phyloP scores from a whole-genome alignment of 2,329 filamentous ascomycete genomes.

The Fusarium sp. region DNA sequence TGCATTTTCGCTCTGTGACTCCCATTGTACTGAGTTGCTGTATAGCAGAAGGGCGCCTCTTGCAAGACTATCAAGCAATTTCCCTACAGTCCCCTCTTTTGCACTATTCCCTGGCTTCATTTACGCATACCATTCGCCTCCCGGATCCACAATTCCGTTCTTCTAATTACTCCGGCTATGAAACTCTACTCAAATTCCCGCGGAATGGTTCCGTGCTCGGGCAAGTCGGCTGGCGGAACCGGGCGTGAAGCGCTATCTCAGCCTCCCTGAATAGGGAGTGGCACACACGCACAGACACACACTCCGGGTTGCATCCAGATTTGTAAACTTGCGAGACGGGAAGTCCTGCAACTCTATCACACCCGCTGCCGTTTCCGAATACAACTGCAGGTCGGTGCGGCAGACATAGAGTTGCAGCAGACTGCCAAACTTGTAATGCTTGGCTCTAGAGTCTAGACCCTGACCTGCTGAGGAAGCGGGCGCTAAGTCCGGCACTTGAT shows the following conservation, averaged over 20 bases:
- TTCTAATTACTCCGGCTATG: background rate
- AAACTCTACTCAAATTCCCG: accelerated
- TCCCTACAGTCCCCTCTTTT: background rate
- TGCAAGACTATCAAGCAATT: background rate
- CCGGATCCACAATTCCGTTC: accelerated
- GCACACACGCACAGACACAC: background rate
- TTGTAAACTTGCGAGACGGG: background rate
- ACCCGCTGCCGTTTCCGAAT: background rate
- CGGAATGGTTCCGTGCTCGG: background rate
- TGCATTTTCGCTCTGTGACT: accelerated
- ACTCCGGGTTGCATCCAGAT: background rate
- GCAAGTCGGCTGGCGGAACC: background rate
- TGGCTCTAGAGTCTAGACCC: background rate
- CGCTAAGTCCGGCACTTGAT: background rate
- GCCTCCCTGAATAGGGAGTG: background rate
- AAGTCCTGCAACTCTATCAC: background rate
- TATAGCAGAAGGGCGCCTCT: accelerated
- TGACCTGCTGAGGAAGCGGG: background rate
- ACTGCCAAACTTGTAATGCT: background rate
- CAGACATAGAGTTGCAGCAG: background rate
- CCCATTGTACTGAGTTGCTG: accelerated
- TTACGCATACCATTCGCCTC: background rate
- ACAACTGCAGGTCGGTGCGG: background rate
- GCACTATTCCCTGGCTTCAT: accelerated
- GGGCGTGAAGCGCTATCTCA: background rate